Conservation (phyloP, 495 filamentous ascomycete species). For the Darksidea phi region DNA sequence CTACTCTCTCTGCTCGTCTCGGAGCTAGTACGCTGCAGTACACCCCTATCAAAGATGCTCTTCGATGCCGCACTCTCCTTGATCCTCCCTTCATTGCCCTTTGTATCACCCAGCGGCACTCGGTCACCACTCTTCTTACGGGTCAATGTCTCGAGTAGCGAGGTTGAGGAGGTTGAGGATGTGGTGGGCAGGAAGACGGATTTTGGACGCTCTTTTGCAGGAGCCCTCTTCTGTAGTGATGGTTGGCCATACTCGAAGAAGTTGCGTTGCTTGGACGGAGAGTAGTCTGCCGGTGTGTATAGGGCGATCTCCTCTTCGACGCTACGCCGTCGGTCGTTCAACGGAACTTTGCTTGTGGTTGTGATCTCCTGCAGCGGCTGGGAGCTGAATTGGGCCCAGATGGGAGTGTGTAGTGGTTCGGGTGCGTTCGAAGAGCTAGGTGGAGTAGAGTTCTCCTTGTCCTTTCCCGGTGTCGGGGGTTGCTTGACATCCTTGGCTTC, state of each 20-base stretch:
- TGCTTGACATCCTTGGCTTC: conserved; percentile 45
- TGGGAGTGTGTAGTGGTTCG: conserved; percentile 59
- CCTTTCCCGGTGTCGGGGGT: conserved; percentile 48
- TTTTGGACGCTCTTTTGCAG: conserved; percentile 51
- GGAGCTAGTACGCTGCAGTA: conserved; percentile 25
- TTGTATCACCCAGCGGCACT: conserved; percentile 21
- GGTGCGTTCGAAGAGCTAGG: conserved; percentile 53
- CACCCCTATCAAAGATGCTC: conserved; percentile 3
- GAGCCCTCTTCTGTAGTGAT: conserved; percentile 47
- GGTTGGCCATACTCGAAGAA: conserved; percentile 60
- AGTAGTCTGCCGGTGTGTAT: conserved; percentile 62
- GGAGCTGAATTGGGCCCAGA: conserved; percentile 71
- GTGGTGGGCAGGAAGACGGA: conserved; percentile 48
- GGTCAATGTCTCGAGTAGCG: conserved; percentile 26
- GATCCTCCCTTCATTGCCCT: conserved; percentile 24
- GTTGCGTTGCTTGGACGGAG: conserved; percentile 64
- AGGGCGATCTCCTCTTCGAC: conserved; percentile 60
- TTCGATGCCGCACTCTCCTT: conserved; percentile 6
- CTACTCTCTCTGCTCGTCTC: conserved; percentile 34
- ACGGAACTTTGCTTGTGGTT: conserved; percentile 40
- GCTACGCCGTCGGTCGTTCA: conserved; percentile 43
- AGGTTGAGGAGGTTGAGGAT: conserved; percentile 18
- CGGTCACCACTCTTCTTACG: conserved; percentile 31
- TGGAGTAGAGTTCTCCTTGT: conserved; percentile 76
- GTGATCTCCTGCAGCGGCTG: conserved; percentile 48